Conservation (phyloP, 1,284 basidiomycete genomes). For the Ustilago nuda region DNA sequence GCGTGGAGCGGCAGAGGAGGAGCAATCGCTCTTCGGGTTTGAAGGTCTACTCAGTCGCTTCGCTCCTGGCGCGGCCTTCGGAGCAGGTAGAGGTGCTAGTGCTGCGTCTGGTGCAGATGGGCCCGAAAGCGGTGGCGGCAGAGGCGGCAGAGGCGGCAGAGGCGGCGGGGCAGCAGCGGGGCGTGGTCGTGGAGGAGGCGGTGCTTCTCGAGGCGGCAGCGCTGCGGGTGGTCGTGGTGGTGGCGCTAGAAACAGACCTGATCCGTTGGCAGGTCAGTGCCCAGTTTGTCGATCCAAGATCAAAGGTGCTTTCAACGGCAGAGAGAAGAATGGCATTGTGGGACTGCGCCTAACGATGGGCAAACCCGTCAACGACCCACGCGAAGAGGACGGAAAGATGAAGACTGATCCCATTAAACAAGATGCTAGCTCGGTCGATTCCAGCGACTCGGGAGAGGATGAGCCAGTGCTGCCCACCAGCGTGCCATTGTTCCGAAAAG, state of each 20-base stretch:
- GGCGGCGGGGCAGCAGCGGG: conserved; percentile 17
- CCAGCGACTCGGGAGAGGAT: conserved; percentile 20
- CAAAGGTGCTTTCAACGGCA: conserved; percentile 57
- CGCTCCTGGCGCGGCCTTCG: conserved; percentile 18
- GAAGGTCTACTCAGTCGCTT: conserved; percentile 41
- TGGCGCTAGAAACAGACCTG: conserved; percentile 26
- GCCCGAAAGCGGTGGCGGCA: neutral
- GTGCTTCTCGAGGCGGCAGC: conserved; percentile 9
- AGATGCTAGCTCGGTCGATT: conserved; percentile 1
- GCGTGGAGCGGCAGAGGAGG: conserved; percentile 46
- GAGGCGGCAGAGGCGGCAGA: conserved; percentile 11
- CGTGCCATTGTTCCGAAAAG: neutral
- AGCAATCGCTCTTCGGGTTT: conserved; percentile 18
- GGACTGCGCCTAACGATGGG: conserved; percentile 58
- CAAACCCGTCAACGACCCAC: conserved; percentile 49
- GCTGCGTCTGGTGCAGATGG: neutral
- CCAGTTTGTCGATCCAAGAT: conserved; percentile 61
- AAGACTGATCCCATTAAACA: conserved; percentile 7
- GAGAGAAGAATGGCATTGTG: conserved; percentile 39
- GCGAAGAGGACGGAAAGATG: conserved; percentile 33
- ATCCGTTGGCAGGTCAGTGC: conserved; percentile 57
- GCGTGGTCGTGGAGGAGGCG: conserved; percentile 18
- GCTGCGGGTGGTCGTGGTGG: conserved; percentile 13
- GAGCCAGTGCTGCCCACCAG: conserved; percentile 15
- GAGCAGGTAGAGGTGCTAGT: conserved; percentile 8